A percentile compares a stretch with the other conserved stretches of the same genome.
These are phyloP conservation scores for Bruguiera parviflora DNA, from an alignment of 345 rosid genomes.

Conservation along the genomic window DNA sequence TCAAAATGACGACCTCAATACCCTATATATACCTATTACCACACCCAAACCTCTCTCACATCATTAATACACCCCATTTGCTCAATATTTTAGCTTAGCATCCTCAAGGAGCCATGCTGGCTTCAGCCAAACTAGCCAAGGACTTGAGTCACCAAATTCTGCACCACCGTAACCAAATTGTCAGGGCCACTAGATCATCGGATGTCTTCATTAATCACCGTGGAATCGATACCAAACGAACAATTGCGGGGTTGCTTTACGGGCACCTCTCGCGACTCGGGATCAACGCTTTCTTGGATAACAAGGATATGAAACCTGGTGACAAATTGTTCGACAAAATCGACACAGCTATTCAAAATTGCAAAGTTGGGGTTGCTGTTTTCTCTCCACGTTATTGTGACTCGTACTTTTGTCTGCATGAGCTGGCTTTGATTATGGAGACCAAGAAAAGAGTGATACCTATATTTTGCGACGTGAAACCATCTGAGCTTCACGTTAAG, in stretches of 20 bases:
- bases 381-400: constrained; percentile 78
- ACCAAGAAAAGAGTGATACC: constrained; percentile 62
- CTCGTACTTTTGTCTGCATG: constrained; percentile 77
- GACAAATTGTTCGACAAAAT: constrained; percentile 59
- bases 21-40: no score
- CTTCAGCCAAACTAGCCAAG: constrained; percentile 25
- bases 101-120: constrained; percentile 48
- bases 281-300: constrained; percentile 60
- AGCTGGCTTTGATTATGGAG: constrained; percentile 72
- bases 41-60: neutral
- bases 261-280: constrained; percentile 43
- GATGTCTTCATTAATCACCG: constrained; percentile 91
- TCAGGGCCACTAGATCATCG: neutral
- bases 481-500: constrained; percentile 56
- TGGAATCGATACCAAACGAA: constrained; percentile 72
- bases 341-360: constrained; percentile 43
- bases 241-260: constrained; percentile 58
- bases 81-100: neutral
- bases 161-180: constrained; percentile 7
- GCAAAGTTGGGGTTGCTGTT: constrained; percentile 64
- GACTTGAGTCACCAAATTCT: constrained; percentile 20
- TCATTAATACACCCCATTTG: neutral
- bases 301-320: constrained; percentile 76
- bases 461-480: constrained; percentile 76
- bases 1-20: no score